Percentiles rank a stretch among this genome's conserved stretches.
phyloP scores from a whole-genome alignment of 352 stramenopile genomes.

The Blastocystis sp. region DNA sequence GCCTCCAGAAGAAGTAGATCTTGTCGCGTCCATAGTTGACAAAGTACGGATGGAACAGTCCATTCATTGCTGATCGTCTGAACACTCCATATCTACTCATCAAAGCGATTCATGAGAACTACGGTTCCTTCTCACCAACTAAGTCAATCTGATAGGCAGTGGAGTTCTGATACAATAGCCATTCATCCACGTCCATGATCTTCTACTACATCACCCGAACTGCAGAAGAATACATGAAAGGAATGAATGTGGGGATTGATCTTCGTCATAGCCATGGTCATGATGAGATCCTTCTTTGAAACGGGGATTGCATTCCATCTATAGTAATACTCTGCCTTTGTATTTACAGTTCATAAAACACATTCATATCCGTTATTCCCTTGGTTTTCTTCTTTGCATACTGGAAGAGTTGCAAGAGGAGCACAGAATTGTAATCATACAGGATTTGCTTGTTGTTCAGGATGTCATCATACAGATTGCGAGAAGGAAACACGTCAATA shows the following conservation, averaged over 20 bases:
- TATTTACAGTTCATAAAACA: background rate
- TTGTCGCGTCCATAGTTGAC: slow-evolving; percentile 62
- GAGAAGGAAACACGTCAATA: slow-evolving; percentile 49
- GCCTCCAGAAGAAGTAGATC: background rate
- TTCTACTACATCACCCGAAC: background rate
- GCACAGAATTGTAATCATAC: background rate
- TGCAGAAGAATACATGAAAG: too few relatives aligned
- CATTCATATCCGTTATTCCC: background rate
- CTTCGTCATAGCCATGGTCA: too few relatives aligned
- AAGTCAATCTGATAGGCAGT: too few relatives aligned
- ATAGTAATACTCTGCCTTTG: too few relatives aligned
- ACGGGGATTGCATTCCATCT: too few relatives aligned
- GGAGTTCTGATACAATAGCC: too few relatives aligned
- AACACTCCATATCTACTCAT: slow-evolving; percentile 39
- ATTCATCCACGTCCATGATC: too few relatives aligned
- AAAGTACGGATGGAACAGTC: slow-evolving; percentile 48
- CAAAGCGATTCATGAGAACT: too few relatives aligned
- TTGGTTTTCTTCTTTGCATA: background rate
- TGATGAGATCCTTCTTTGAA: too few relatives aligned
- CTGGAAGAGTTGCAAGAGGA: background rate
- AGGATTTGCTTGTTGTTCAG: background rate
- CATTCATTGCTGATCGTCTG: background rate
- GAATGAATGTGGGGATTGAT: too few relatives aligned
- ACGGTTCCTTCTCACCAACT: too few relatives aligned
- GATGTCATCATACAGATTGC: background rate